phyloP scores from a whole-genome alignment of 768 basidiomycete genomes.

The Amanita inopinata region DNA sequence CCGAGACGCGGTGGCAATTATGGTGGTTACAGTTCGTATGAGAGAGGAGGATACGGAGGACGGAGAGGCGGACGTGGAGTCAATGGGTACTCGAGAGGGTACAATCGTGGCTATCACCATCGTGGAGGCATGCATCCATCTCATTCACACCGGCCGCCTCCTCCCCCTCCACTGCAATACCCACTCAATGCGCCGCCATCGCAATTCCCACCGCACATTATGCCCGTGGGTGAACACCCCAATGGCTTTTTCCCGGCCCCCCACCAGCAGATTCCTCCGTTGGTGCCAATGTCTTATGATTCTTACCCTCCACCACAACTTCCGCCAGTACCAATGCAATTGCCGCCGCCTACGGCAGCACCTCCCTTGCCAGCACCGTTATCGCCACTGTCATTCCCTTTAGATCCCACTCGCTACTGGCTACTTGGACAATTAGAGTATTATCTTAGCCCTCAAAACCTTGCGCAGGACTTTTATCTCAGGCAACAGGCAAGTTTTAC shows the following conservation, averaged over 20 bases:
- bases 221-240: conserved; percentile 13
- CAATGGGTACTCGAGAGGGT: conserved; percentile 29
- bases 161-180: conserved; percentile 21
- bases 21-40: conserved; percentile 21
- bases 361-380: conserved; percentile 38
- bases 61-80: conserved; percentile 16
- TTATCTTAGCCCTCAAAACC: conserved; percentile 84
- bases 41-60: conserved; percentile 20
- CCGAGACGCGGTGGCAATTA: conserved; percentile 14
- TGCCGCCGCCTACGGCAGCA: conserved; percentile 17
- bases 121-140: conserved; percentile 23
- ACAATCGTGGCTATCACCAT: conserved; percentile 24
- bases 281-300: conserved; percentile 10
- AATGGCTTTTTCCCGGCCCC: conserved; percentile 11
- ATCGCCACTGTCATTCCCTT: conserved; percentile 37
- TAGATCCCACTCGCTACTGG: conserved; percentile 59
- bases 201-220: conserved; percentile 19
- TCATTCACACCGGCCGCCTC: conserved; percentile 14
- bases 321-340: conserved; percentile 16
- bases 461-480: conserved; percentile 81
- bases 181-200: conserved; percentile 21
- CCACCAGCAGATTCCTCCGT: conserved; percentile 9
- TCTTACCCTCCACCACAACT: conserved; percentile 12
- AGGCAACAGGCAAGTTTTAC: conserved; percentile 54
- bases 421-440: conserved; percentile 84